phyloP scores from a whole-genome alignment of 2,329 filamentous ascomycete species.

The Alternaria angustiovoidea region DNA sequence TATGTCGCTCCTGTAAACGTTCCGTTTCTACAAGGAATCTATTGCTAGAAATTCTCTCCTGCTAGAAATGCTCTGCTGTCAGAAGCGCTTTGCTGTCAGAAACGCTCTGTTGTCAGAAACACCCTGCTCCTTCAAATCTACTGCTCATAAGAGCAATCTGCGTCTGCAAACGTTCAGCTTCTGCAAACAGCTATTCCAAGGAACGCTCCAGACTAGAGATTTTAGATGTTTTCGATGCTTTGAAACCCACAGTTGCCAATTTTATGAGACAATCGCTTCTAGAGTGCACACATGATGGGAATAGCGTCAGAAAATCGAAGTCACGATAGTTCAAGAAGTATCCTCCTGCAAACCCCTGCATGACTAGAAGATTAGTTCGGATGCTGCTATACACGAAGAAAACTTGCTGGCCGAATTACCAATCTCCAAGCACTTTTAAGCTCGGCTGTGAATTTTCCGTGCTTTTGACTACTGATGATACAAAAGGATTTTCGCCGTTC shows the following conservation, averaged over 20 bases:
- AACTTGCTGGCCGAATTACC: neutral
- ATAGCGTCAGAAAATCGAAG: neutral
- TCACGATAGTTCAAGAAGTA: neutral
- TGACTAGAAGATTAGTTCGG: neutral
- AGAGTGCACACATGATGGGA: neutral
- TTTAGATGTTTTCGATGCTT: no score
- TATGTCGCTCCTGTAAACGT: no score
- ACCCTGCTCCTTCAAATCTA: neutral
- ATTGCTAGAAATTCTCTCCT: neutral
- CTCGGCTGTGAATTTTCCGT: neutral
- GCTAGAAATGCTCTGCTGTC: neutral
- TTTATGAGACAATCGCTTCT: neutral
- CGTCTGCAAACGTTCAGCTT: neutral
- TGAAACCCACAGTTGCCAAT: neutral
- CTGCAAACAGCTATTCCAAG: no score
- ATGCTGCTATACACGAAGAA: neutral
- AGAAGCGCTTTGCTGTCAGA: neutral
- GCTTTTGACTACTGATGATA: neutral
- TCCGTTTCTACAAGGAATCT: no score
- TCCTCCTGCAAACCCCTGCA: neutral
- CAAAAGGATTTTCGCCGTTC: neutral
- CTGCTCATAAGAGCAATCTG: neutral
- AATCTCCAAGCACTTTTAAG: neutral
- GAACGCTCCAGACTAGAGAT: no score
- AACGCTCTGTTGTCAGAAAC: conserved; percentile 3